Percentiles rank a stretch among this genome's conserved stretches.
Evolutionary conservation across 257 asterid species (phyloP).

Genomic region (Plantago elongata): DNA sequence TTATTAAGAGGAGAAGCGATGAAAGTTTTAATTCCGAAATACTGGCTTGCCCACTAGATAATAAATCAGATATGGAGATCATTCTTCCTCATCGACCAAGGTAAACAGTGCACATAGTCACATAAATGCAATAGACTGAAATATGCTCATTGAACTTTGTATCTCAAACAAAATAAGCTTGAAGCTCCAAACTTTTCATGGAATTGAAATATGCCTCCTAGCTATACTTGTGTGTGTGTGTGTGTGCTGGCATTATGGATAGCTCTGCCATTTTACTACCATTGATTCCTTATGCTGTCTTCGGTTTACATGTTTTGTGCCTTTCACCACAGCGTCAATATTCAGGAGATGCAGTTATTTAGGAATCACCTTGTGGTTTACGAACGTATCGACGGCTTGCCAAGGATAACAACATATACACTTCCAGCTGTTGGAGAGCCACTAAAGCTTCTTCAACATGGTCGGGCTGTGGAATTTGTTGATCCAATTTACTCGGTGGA

Average conservation of each 20-base stretch:
- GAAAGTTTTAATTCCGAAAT: conserved; percentile 81
- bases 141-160: too few species aligned
- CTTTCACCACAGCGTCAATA: conserved; percentile 63
- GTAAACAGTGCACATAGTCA: conserved; percentile 29
- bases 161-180: too few species aligned
- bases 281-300: conserved; percentile 18
- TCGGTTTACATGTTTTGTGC: conserved; percentile 21
- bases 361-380: conserved; percentile 67
- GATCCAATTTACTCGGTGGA: conserved; percentile 76
- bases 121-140: neutral
- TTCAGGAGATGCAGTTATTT: conserved; percentile 74
- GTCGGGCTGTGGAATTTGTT: conserved; percentile 57
- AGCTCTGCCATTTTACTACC: conserved; percentile 10
- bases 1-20: conserved; percentile 73
- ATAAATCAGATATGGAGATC: conserved; percentile 52
- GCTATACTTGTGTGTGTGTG: neutral
- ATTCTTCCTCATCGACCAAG: conserved; percentile 87
- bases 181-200: conserved; percentile 9
- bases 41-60: conserved; percentile 73
- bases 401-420: conserved; percentile 49
- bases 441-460: conserved; percentile 57
- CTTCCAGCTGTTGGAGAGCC: conserved; percentile 83
- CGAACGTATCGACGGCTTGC: conserved; percentile 84
- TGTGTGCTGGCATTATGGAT: conserved; percentile 8
- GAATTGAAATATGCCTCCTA: conserved; percentile 4